Conservation (phyloP, 495 filamentous ascomycete genomes). For the Coniosporium apollinis region DNA sequence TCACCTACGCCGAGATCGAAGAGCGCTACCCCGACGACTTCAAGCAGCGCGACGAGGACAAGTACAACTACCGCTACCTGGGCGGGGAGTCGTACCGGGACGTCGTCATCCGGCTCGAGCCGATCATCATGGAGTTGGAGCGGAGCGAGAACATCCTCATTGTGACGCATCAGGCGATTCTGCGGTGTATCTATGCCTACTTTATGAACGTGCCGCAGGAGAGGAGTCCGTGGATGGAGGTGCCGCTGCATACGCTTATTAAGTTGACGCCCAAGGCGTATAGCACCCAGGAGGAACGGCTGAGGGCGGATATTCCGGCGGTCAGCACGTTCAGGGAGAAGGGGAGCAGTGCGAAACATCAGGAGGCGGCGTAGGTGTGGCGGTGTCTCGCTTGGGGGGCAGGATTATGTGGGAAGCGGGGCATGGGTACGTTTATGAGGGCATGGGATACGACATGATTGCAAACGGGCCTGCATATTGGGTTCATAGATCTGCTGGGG, state of each 20-base stretch:
- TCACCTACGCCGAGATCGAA: slow-evolving; percentile 89
- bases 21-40: slow-evolving; percentile 88
- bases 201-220: slow-evolving; percentile 95
- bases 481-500: too few species aligned
- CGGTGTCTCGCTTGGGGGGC: too few species aligned
- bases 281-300: slow-evolving; percentile 69
- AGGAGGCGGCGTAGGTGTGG: too few species aligned
- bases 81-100: slow-evolving; percentile 95
- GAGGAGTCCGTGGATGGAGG: slow-evolving; percentile 91
- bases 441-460: too few species aligned
- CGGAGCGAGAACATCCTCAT: slow-evolving; percentile 92
- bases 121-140: slow-evolving; percentile 98
- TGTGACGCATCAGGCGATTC: slow-evolving; percentile 90
- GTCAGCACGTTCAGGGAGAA: slow-evolving; percentile 91
- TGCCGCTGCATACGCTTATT: slow-evolving; percentile 86
- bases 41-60: slow-evolving; percentile 83
- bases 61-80: slow-evolving; percentile 97
- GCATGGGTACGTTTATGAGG: too few species aligned
- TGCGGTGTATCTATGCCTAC: slow-evolving; percentile 94
- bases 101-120: slow-evolving; percentile 91
- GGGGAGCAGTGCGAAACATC: slow-evolving; percentile 69
- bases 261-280: slow-evolving; percentile 94
- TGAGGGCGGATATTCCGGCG: slow-evolving; percentile 78
- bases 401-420: too few species aligned
- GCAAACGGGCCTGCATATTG: too few species aligned